These are phyloP conservation scores for Lignosus rhinocerotis DNA, from an alignment of 1,284 basidiomycete genomes.

Conservation along the genomic window DNA sequence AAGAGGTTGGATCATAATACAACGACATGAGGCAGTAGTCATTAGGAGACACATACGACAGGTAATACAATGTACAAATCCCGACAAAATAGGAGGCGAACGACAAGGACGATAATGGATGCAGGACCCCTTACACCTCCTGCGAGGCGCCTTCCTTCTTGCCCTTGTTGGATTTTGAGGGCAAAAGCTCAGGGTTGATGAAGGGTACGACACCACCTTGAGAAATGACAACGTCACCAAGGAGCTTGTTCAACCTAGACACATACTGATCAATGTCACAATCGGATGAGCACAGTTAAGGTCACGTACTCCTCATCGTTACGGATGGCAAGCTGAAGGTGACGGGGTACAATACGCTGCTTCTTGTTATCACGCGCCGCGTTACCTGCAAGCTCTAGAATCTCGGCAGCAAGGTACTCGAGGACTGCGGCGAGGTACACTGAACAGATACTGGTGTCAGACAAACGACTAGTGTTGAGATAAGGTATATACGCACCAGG, in stretches of 20 bases:
- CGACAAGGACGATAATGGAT: neutral
- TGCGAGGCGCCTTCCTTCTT: constrained; percentile 48
- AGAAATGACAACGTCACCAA: constrained; percentile 78
- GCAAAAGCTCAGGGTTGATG: constrained; percentile 70
- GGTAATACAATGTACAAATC: constrained; percentile 28
- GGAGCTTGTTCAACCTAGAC: constrained; percentile 63
- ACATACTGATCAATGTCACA: neutral
- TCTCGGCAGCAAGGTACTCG: constrained; percentile 86
- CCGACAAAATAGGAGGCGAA: constrained; percentile 23
- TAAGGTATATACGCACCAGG: constrained; percentile 52
- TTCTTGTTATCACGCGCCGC: constrained; percentile 77
- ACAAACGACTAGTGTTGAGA: neutral
- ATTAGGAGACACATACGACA: constrained; percentile 28
- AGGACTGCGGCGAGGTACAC: constrained; percentile 87
- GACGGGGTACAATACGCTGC: constrained; percentile 82
- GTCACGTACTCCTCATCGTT: constrained; percentile 73
- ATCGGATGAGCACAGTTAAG: neutral
- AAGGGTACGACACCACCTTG: constrained; percentile 82
- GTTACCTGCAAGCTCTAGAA: constrained; percentile 87
- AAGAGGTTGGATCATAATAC: constrained; percentile 21
- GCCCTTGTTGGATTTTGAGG: constrained; percentile 62
- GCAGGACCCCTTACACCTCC: constrained; percentile 34
- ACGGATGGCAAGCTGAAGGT: constrained; percentile 83
- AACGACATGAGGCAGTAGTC: constrained; percentile 21
- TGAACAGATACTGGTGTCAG: constrained; percentile 26